Base-by-base conservation (phyloP, 106 monocot species). In the Allium fistulosum region DNA sequence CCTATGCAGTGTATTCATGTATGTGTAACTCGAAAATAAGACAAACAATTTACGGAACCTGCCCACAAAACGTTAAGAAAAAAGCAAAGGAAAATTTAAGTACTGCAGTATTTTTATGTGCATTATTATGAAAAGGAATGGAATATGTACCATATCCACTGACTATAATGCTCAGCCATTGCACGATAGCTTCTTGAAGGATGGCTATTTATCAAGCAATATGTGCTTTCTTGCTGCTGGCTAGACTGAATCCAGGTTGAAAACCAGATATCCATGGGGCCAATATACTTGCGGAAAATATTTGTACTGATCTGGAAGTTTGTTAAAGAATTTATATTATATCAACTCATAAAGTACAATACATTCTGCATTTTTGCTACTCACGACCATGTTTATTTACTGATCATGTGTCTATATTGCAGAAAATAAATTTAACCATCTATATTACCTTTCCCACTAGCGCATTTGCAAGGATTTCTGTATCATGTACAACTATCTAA, bases 11-110 rank as follows among this genome's bases (percentile, higher is more conserved):
- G 66, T 69, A 59, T 92, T 92, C 62, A 82, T 71, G 63, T 87
- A 92, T 26, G 84, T 87, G 60, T 87, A 92, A 61, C 84, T 92
- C 15, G 91, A 87, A 70, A 92, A 78, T 37, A 82, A 5, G 26
- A 92, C 87, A 70, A 92, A 92, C 48, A 92, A 67, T 75, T 80
- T 92, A 12, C 91, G 79, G 51, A 87, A 87, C 91, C 91, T 92
- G 82, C 65, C 77, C 8, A 56, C 2, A 62, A 37, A 37, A 37
- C 37, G 5, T 37, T 37, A 37, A 63, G 45, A 15, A 46, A 8
- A 63, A 46, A 13, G 14, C 13, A 46, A 47, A 47, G 18, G 46
- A 63, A 63, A 47, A 10, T 63, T 63, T 11, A 45, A 46, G 63
- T 46, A 65, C n/a, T 49, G 62, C 62, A 22, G 46, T 2, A 53